Evolutionary conservation across 202 grass and related monocot species (phyloP).

Genomic region (Schoenoplectus tabernaemontani): DNA sequence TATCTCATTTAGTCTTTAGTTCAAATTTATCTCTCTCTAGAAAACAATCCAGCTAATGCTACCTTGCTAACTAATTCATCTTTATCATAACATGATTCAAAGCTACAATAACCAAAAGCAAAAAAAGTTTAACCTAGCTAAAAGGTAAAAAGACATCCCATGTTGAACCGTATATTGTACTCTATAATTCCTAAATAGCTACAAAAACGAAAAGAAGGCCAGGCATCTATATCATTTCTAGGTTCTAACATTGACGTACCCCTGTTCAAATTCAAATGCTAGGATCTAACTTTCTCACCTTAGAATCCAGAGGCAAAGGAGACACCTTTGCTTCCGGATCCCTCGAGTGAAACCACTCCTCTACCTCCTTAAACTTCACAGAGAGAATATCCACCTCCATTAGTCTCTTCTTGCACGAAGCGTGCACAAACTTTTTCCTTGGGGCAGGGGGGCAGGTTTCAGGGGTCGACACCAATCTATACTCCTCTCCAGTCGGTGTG

Average conservation of each 20-base stretch:
- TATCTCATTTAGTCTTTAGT: background rate
- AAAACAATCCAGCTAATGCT: background rate
- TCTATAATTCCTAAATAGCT: conserved; percentile 8
- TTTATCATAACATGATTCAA: conserved; percentile 12
- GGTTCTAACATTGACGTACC: background rate
- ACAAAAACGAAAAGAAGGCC: conserved; percentile 5
- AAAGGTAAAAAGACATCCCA: conserved; percentile 15
- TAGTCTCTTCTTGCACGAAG: conserved; percentile 56
- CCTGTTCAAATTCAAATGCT: conserved; percentile 7
- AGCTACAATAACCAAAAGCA: background rate
- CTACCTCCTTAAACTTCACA: conserved; percentile 56
- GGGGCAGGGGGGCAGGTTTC: conserved; percentile 61
- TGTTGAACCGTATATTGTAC: conserved; percentile 24
- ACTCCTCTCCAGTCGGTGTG: conserved; percentile 51
- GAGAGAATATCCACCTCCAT: conserved; percentile 70
- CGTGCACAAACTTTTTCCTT: conserved; percentile 37
- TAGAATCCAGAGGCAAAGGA: conserved; percentile 10
- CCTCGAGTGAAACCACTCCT: conserved; percentile 9
- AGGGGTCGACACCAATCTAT: conserved; percentile 26
- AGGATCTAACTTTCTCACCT: conserved; percentile 8
- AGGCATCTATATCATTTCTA: conserved; percentile 13
- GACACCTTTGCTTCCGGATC: conserved; percentile 1
- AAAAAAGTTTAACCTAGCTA: conserved; percentile 32
- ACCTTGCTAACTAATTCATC: background rate
- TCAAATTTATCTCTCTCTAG: background rate